Percentiles rank a stretch among this genome's conserved stretches.
Evolutionary conservation across 805 yeast genomes (phyloP).

Genomic region (Candida pseudoglaebosa): DNA sequence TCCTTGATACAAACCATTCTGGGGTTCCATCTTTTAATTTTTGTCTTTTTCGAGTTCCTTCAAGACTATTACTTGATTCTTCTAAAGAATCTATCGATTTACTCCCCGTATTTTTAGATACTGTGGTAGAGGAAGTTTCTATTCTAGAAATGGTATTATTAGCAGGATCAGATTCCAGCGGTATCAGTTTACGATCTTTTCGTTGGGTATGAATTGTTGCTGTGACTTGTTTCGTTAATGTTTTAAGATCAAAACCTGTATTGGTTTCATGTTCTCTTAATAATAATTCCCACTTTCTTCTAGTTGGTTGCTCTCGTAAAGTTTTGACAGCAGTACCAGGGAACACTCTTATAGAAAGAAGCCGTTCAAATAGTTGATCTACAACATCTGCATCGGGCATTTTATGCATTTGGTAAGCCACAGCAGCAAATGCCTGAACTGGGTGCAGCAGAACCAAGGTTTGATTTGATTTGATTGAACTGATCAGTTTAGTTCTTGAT

Average conservation of each 20-base stretch:
- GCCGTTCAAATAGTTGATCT: conserved; percentile 34
- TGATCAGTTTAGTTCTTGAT: conserved; percentile 2
- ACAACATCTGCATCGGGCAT: conserved; percentile 35
- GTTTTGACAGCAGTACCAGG: conserved; percentile 31
- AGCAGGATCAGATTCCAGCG: background rate
- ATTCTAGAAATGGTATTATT: background rate
- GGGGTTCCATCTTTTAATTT: conserved; percentile 37
- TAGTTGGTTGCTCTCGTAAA: conserved; percentile 28
- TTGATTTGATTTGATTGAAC: conserved; percentile 2
- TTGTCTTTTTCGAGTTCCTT: conserved; percentile 10
- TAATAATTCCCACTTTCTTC: conserved; percentile 42
- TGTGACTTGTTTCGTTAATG: conserved; percentile 12
- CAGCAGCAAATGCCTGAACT: conserved; percentile 32
- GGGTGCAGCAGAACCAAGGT: conserved; percentile 12
- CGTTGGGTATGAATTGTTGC: background rate
- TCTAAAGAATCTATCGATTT: conserved; percentile 7
- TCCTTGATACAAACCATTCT: conserved; percentile 36
- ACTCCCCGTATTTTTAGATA: conserved; percentile 1
- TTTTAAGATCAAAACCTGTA: conserved; percentile 30
- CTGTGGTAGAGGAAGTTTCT: background rate
- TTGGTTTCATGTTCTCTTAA: conserved; percentile 39
- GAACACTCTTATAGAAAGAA: conserved; percentile 35
- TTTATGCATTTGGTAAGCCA: conserved; percentile 27
- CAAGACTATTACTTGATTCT: background rate
- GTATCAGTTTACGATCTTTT: background rate